Conservation (phyloP, 1,284 basidiomycete species). For the Apiotrichum domesticum region DNA sequence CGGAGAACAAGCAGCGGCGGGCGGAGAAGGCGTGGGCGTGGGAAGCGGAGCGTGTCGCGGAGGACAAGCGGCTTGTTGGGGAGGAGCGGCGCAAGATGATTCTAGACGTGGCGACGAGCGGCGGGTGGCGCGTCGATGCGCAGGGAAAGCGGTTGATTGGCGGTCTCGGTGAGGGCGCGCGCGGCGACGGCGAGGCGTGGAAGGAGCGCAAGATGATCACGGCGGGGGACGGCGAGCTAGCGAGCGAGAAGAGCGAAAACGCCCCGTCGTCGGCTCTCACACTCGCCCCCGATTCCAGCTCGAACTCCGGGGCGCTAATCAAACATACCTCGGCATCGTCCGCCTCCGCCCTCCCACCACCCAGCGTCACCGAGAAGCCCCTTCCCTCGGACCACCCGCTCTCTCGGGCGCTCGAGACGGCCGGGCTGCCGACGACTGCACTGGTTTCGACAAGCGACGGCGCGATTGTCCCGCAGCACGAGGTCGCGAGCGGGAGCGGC, state of each 20-base stretch:
- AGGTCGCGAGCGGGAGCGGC: conserved; percentile 28
- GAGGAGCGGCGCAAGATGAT: conserved; percentile 44
- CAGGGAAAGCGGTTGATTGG: conserved; percentile 35
- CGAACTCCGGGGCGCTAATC: conserved; percentile 15
- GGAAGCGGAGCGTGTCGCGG: conserved; percentile 75
- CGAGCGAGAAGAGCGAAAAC: background rate
- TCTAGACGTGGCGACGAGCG: conserved; percentile 36
- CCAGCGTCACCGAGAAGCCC: conserved; percentile 19
- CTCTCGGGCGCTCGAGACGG: conserved; percentile 33
- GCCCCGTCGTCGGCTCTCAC: background rate
- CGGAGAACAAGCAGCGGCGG: conserved; percentile 68
- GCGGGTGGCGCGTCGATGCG: conserved; percentile 35
- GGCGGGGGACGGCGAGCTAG: background rate
- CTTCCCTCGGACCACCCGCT: conserved; percentile 40
- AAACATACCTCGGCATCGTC: conserved; percentile 5
- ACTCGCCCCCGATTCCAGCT: background rate
- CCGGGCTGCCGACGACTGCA: conserved; percentile 45
- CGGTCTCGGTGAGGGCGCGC: conserved; percentile 31
- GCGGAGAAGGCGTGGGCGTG: conserved; percentile 85
- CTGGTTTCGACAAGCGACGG: conserved; percentile 37
- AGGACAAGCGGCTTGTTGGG: conserved; percentile 48
- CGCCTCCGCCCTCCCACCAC: conserved; percentile 7
- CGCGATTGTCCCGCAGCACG: conserved; percentile 38
- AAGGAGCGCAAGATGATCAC: conserved; percentile 18
- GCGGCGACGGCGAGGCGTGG: conserved; percentile 35